Evolutionary conservation across 306 rosid species (phyloP).

Genomic region (Acacia melanoxylon): DNA sequence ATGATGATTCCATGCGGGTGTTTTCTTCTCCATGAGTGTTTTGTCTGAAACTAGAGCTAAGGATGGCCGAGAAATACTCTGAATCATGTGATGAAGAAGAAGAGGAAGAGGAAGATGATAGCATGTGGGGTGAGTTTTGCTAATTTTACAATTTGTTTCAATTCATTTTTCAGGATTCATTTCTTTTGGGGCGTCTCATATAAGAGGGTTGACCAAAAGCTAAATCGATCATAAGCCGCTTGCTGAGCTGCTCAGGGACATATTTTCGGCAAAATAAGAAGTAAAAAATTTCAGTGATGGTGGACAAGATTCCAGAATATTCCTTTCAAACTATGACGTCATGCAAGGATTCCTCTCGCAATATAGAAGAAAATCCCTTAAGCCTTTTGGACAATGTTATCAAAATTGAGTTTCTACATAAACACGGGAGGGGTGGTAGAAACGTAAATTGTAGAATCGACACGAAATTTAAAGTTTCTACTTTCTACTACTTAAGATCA

Average conservation of each 20-base stretch:
- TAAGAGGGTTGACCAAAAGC: not conserved
- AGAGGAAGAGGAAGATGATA: not conserved
- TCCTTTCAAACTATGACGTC: too few species aligned
- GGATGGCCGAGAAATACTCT: not conserved
- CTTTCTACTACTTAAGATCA: too few species aligned
- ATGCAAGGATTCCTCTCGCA: too few species aligned
- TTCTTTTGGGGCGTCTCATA: not conserved
- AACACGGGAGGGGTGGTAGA: too few species aligned
- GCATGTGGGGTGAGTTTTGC: not conserved
- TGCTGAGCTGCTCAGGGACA: not conserved
- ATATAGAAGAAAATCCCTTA: too few species aligned
- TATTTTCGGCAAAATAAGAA: not conserved
- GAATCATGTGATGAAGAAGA: not conserved
- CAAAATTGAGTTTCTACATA: too few species aligned
- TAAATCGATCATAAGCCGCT: not conserved
- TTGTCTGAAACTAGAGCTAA: not conserved
- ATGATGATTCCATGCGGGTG: not conserved
- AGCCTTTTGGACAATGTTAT: too few species aligned
- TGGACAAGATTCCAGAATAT: not conserved
- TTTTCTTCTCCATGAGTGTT: not conserved
- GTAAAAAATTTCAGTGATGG: not conserved
- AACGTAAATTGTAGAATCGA: too few species aligned
- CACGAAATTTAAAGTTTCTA: too few species aligned
- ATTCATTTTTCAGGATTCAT: not conserved
- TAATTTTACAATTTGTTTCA: not conserved